A percentile compares a stretch with the other conserved stretches of the same genome.
phyloP scores from a whole-genome alignment of 2,329 filamentous ascomycete species.

The Beauveria brongniartii region DNA sequence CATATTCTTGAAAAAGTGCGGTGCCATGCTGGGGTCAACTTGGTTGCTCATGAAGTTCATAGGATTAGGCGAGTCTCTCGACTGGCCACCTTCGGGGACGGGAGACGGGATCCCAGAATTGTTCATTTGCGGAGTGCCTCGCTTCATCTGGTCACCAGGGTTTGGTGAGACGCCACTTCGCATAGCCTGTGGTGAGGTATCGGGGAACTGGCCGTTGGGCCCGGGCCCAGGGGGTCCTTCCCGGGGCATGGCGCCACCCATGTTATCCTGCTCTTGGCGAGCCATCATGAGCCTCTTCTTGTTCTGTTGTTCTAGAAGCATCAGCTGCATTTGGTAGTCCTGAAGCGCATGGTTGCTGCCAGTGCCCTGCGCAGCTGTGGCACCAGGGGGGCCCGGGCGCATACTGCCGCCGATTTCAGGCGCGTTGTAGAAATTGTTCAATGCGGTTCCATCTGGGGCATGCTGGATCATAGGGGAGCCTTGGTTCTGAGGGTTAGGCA shows the following conservation, averaged over 20 bases:
- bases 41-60: slow-evolving; percentile 57
- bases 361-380: slow-evolving; percentile 35
- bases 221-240: slow-evolving; percentile 45
- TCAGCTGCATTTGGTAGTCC: slow-evolving; percentile 85
- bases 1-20: slow-evolving; percentile 52
- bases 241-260: slow-evolving; percentile 36
- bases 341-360: slow-evolving; percentile 71
- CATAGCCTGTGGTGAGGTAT: slow-evolving; percentile 61
- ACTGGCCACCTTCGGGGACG: slow-evolving; percentile 60
- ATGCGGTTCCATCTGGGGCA: slow-evolving; percentile 55
- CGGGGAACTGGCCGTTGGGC: slow-evolving; percentile 58
- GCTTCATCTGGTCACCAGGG: slow-evolving; percentile 71
- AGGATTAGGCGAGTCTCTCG: slow-evolving; percentile 55
- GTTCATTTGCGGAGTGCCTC: slow-evolving; percentile 66
- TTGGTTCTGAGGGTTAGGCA: slow-evolving; percentile 62
- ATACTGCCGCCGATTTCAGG: slow-evolving; percentile 53
- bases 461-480: slow-evolving; percentile 75
- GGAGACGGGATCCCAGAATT: slow-evolving; percentile 62
- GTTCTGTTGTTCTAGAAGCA: slow-evolving; percentile 80
- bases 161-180: slow-evolving; percentile 68
- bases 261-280: slow-evolving; percentile 65
- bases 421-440: slow-evolving; percentile 56
- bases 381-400: slow-evolving; percentile 42
- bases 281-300: slow-evolving; percentile 82
- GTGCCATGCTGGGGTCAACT: slow-evolving; percentile 53